Conservation (phyloP, 2,329 filamentous ascomycete genomes). For the Neofusicoccum parvum region DNA sequence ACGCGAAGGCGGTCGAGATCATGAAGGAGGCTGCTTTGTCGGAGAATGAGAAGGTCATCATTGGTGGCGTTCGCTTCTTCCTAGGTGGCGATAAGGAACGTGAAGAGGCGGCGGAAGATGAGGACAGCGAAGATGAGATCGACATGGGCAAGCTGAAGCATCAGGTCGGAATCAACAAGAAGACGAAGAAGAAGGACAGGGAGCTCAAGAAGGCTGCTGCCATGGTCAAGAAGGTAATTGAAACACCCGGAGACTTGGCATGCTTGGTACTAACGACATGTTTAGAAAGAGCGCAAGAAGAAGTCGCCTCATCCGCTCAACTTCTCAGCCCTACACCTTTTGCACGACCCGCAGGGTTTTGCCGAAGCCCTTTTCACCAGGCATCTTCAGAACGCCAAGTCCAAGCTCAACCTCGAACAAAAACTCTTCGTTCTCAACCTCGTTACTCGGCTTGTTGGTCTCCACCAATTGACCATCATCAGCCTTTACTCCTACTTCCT, state of each 20-base stretch:
- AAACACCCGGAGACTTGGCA: not conserved
- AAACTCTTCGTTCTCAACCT: slow-evolving; percentile 89
- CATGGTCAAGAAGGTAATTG: slow-evolving; percentile 66
- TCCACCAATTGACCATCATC: slow-evolving; percentile 89
- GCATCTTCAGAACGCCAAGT: slow-evolving; percentile 84
- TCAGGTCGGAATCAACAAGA: slow-evolving; percentile 91
- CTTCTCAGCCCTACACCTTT: slow-evolving; percentile 90
- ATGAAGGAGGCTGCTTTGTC: slow-evolving; percentile 93
- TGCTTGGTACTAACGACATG: not conserved
- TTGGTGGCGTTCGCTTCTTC: slow-evolving; percentile 90
- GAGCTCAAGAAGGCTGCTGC: slow-evolving; percentile 77
- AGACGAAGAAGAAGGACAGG: slow-evolving; percentile 83
- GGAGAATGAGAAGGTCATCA: slow-evolving; percentile 89
- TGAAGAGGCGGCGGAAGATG: slow-evolving; percentile 83
- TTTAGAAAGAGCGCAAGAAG: slow-evolving; percentile 76
- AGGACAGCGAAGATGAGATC: slow-evolving; percentile 75
- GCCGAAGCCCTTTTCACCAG: slow-evolving; percentile 87
- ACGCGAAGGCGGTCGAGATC: slow-evolving; percentile 91
- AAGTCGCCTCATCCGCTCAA: slow-evolving; percentile 84
- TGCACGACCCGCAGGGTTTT: slow-evolving; percentile 94
- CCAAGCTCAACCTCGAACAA: slow-evolving; percentile 82
- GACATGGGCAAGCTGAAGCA: slow-evolving; percentile 84
- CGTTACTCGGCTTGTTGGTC: slow-evolving; percentile 84
- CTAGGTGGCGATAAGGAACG: slow-evolving; percentile 93
- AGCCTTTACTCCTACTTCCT: slow-evolving; percentile 95